phyloP scores from a whole-genome alignment of 176 grass and related monocot genomes.

The Bromus sterilis region DNA sequence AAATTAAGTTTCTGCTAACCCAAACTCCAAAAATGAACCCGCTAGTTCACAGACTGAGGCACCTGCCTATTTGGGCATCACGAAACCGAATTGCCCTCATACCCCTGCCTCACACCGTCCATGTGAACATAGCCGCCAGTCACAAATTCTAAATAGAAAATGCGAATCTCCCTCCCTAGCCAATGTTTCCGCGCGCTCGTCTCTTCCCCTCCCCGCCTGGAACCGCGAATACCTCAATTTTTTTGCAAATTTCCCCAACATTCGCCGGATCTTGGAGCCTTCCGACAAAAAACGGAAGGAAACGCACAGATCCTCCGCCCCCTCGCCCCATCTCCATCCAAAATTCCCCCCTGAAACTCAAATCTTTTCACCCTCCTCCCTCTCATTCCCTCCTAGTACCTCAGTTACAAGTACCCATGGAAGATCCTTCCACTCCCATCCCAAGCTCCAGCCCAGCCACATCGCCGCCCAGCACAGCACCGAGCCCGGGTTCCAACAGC shows the following conservation, averaged over 20 bases:
- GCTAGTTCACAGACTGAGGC: no score
- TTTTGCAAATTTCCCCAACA: background rate
- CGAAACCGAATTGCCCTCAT: no score
- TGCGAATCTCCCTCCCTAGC: conserved; percentile 21
- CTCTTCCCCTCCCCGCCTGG: background rate
- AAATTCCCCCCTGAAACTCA: background rate
- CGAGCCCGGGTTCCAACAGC: background rate
- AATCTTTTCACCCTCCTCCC: background rate
- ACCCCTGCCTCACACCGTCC: no score
- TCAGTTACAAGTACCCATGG: conserved; percentile 33
- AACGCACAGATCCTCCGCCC: background rate
- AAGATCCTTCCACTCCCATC: background rate
- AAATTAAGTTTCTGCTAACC: no score
- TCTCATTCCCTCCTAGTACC: background rate
- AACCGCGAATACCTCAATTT: background rate
- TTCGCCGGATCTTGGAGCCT: background rate
- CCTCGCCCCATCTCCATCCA: background rate
- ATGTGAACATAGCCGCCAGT: no score
- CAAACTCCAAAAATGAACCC: no score
- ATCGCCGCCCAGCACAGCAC: background rate
- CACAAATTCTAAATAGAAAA: background rate
- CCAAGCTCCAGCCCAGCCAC: background rate
- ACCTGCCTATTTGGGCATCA: no score
- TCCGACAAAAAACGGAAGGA: background rate
- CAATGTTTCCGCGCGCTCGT: background rate